phyloP scores from a whole-genome alignment of 768 basidiomycete genomes.

The Collybiopsis confluens region DNA sequence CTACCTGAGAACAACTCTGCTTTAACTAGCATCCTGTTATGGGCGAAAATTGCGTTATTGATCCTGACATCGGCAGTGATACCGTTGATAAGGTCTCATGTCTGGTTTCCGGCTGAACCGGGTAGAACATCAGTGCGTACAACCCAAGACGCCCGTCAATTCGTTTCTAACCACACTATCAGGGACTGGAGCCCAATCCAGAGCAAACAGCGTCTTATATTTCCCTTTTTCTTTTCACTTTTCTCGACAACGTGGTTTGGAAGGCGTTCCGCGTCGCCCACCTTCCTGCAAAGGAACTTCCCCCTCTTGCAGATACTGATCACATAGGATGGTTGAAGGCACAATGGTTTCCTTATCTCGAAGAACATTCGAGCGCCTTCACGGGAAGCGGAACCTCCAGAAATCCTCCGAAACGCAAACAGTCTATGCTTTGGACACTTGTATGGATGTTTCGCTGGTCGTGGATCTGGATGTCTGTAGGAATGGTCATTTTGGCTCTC shows the following conservation, averaged over 20 bases:
- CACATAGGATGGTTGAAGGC: background rate
- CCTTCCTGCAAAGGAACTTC: constrained; percentile 3
- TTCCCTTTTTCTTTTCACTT: background rate
- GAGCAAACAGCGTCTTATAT: constrained; percentile 34
- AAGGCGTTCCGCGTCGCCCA: constrained; percentile 1
- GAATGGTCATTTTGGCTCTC: background rate
- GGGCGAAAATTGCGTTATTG: constrained; percentile 38
- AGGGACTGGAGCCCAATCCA: constrained; percentile 21
- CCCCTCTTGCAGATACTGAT: background rate
- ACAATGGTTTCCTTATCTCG: background rate
- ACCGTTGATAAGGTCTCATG: constrained; percentile 39
- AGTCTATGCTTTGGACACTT: background rate
- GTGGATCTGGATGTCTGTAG: background rate
- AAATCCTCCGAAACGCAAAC: background rate
- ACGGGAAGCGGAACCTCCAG: background rate
- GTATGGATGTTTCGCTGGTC: background rate
- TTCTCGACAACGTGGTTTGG: background rate
- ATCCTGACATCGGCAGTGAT: constrained; percentile 33
- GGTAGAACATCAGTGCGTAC: constrained; percentile 5
- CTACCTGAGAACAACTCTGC: constrained; percentile 20
- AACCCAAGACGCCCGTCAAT: background rate
- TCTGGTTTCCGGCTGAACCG: constrained; percentile 43
- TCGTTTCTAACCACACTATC: constrained; percentile 13
- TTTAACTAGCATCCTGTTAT: constrained; percentile 24
- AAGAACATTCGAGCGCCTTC: background rate